Base-by-base conservation (phyloP, 2,329 filamentous ascomycete species). In the Paecilomyces sp. region DNA sequence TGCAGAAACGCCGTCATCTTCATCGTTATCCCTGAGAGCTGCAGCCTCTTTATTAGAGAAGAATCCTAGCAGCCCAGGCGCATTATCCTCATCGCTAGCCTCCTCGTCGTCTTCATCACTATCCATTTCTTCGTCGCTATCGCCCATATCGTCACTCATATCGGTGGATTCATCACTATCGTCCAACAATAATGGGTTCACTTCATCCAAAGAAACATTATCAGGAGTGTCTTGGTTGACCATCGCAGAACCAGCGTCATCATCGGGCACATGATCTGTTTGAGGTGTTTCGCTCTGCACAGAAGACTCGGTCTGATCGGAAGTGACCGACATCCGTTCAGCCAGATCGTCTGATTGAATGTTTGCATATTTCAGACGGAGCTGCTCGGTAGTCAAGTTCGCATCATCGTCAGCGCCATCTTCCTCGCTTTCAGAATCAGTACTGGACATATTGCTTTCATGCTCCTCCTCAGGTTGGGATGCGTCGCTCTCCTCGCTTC, bases 371-470 rank as follows among this genome's bases (percentile, higher is more conserved):
- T 82, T 82, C 54, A 69, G 65, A 59, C 73, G 75, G 56, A 82
- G 74, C 60, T 80, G 73, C 62, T 81, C 79, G 11, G 76, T 72
- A 15, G 77, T 80, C 58, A 82, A 67, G 9, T 68, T 70, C 58
- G 76, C 78, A 65, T 82, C 79, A 60, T 77, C 73, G 63, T 78
- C 72, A 41, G 67, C 60, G 33, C 65, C 72, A 13, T 72, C 72
- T 28, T 73, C 70, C 47, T 76, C 81, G 11, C 71, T 72, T 30
- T 80, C 79, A 30, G 72, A 77, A 67, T 64, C 74, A 57, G 63
- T 80, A 65, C 65, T 80, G 69, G 64, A 82, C 80, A 71, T 83
- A 34, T 82, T 82, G 54, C 73, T 75, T 60, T 80, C 83, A 31
- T 80, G 79, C 15, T 81, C 81, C 33, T 68, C 68, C 62, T 88